Evolutionary conservation across 495 filamentous ascomycete genomes (phyloP).

Genomic region (Hypoxylon subgilvum): DNA sequence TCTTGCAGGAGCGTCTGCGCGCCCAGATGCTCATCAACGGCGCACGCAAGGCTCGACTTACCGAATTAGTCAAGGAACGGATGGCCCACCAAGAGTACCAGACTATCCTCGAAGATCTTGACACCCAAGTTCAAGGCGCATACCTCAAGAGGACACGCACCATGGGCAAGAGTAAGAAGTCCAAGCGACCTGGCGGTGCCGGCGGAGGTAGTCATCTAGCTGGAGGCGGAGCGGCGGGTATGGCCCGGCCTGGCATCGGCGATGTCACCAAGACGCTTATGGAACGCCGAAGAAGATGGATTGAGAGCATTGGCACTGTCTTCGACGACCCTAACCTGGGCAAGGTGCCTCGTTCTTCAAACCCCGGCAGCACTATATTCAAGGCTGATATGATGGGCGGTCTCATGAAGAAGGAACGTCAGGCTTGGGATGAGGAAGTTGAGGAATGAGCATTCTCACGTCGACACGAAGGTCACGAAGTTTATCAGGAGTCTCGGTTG

Average conservation of each 20-base stretch:
- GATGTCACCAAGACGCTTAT: constrained; percentile 88
- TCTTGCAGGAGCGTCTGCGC: constrained; percentile 80
- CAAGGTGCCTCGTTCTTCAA: constrained; percentile 53
- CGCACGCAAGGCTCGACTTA: constrained; percentile 82
- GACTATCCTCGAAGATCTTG: constrained; percentile 95
- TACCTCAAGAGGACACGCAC: constrained; percentile 97
- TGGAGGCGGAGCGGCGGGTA: constrained; percentile 55
- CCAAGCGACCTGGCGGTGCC: constrained; percentile 73
- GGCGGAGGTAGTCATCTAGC: constrained; percentile 60
- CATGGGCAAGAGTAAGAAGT: constrained; percentile 84
- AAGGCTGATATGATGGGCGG: constrained; percentile 58
- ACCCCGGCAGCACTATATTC: constrained; percentile 65
- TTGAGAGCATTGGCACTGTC: constrained; percentile 81
- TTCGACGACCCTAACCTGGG: constrained; percentile 71
- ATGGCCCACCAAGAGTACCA: constrained; percentile 96
- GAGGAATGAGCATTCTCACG: constrained; percentile 49
- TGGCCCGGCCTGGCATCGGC: constrained; percentile 82
- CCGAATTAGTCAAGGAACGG: constrained; percentile 83
- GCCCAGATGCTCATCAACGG: constrained; percentile 84
- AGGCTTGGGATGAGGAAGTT: constrained; percentile 76
- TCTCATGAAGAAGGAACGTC: constrained; percentile 70
- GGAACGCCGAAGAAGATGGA: constrained; percentile 86
- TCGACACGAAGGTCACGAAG: not conserved
- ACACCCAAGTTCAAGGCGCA: constrained; percentile 91
- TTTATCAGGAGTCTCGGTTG: not conserved